Evolutionary conservation across 352 stramenopile genomes (phyloP), one percentile per base, ranked within the genome.

Genomic region (Pythium scleroteichum): DNA sequence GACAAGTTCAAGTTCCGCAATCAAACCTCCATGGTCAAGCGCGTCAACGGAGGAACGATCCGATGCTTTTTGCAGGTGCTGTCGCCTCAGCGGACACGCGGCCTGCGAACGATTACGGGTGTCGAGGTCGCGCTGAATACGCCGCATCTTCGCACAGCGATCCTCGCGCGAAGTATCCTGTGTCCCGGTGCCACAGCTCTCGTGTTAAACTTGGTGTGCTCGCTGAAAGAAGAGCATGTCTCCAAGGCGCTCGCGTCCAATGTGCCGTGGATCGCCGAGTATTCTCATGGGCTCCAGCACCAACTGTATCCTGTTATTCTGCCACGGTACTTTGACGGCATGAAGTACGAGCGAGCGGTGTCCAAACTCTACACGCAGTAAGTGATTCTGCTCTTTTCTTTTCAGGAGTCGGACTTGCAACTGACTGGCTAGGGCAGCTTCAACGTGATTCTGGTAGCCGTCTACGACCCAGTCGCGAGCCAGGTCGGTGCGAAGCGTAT

Each of bases 141-240:
- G 3, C 66, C 76, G 8, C 66, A 69, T 26, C 52, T 85, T 17
- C 69, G 73, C 16, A 76, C 64, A 14, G 76, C 76, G 0, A 85
- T 88, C 26, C 44, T 88, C 3, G 73, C 74, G 1, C 71, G 77
- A n/a, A 80, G 62, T 22, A 68, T 80, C 23, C 45, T 85, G 6
- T 88, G 79, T 41, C 79, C 79, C 2, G 76, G 79, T 0, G 75
- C 70, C 5, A 82, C 71, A 12, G 72, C 76, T 17, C 48, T 86
- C 32, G 64, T 88, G n/a, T 64, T 85, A 5, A 88, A 88, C 48
- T 68, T 88, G 16, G 72, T 88, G 22, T 83, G 75, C 42, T 85
- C 74, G 14, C 66, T 74, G 0, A 68, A 74, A 10, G 76, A 85
- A 54, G 55, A 58, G 2, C 59, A 78, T 7, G 63, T 80, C 0